A percentile compares a stretch with the other conserved stretches of the same genome.
Conservation (phyloP, 2,329 filamentous ascomycete species). For the Dactylellina cionopaga region DNA sequence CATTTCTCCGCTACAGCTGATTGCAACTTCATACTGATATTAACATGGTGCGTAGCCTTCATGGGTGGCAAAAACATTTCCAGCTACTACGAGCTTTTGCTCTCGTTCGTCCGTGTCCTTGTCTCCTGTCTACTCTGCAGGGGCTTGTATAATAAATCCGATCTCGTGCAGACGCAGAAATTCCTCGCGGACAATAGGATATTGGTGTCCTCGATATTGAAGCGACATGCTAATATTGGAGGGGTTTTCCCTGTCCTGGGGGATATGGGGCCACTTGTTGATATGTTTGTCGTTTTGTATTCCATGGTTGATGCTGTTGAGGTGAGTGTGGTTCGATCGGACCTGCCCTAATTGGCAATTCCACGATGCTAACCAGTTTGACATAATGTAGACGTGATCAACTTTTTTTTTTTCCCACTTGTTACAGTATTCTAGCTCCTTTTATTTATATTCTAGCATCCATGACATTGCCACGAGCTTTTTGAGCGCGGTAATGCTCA, state of each 20-base stretch:
- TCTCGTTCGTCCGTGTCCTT: slow-evolving; percentile 81
- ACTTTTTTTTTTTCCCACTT: neutral
- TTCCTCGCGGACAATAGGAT: slow-evolving; percentile 86
- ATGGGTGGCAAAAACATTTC: slow-evolving; percentile 76
- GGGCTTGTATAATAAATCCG: slow-evolving; percentile 79
- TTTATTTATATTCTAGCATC: slow-evolving; percentile 10
- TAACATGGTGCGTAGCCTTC: slow-evolving; percentile 60
- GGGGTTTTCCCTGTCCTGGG: slow-evolving; percentile 65
- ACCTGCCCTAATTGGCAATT: neutral
- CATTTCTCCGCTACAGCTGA: neutral
- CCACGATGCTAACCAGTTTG: slow-evolving; percentile 13
- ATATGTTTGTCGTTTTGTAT: slow-evolving; percentile 85
- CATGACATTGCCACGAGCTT: slow-evolving; percentile 35
- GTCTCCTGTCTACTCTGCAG: slow-evolving; percentile 82
- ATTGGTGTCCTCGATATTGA: slow-evolving; percentile 87
- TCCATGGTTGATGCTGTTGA: slow-evolving; percentile 84
- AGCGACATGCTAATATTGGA: slow-evolving; percentile 84
- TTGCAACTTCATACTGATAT: slow-evolving; percentile 53
- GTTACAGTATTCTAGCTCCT: neutral
- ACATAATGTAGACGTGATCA: slow-evolving; percentile 19
- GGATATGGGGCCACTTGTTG: slow-evolving; percentile 79
- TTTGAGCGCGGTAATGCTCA: neutral
- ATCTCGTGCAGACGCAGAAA: slow-evolving; percentile 75
- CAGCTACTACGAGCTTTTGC: slow-evolving; percentile 84
- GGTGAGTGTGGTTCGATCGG: slow-evolving; percentile 68